Conservation (phyloP, 495 filamentous ascomycete genomes). For the Hypoxylon fragiforme region DNA sequence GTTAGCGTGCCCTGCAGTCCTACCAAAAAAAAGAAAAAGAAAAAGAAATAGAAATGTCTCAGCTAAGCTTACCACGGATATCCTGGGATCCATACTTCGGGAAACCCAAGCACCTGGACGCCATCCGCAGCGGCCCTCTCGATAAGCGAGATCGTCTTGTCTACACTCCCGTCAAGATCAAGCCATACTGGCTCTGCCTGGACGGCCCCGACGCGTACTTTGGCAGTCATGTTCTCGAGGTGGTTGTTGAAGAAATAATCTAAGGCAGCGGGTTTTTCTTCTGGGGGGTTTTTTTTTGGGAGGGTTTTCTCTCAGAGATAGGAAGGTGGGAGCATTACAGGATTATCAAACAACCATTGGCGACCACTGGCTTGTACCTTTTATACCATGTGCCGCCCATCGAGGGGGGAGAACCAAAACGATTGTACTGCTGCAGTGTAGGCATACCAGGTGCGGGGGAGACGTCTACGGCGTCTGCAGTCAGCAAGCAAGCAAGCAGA, state of each 20-base stretch:
- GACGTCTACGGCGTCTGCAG: constrained; percentile 35
- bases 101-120: constrained; percentile 57
- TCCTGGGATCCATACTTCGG: constrained; percentile 60
- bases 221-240: constrained; percentile 28
- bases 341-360: constrained; percentile 1
- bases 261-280: background rate
- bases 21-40: too few species aligned
- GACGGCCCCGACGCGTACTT: constrained; percentile 47
- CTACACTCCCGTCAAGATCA: constrained; percentile 51
- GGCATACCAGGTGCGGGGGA: constrained; percentile 27
- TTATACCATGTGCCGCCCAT: constrained; percentile 23
- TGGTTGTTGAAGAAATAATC: background rate
- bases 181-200: constrained; percentile 62
- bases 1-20: constrained; percentile 23
- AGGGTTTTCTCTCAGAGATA: background rate
- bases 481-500: constrained; percentile 34
- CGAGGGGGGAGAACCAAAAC: constrained; percentile 3
- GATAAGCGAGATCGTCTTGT: constrained; percentile 58
- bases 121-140: constrained; percentile 53
- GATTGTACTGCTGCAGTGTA: constrained; percentile 30
- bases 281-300: too few species aligned
- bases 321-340: background rate
- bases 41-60: too few species aligned
- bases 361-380: constrained; percentile 17
- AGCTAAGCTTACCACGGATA: constrained; percentile 60